phyloP scores from a whole-genome alignment of 2,329 filamentous ascomycete species.

The Microsporum ferrugineum region DNA sequence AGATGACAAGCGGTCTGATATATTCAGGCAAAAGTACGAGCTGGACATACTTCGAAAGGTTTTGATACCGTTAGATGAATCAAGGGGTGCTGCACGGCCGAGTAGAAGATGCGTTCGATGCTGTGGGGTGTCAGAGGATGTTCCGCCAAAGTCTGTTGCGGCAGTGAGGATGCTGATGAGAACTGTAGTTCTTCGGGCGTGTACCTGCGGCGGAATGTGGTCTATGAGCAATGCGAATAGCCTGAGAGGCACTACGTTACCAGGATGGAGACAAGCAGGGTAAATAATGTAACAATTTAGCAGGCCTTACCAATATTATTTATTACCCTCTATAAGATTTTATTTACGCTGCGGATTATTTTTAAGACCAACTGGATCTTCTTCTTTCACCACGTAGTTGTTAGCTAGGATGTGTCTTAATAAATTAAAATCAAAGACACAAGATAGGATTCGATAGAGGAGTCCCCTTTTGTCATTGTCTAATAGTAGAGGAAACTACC shows the following conservation, averaged over 20 bases:
- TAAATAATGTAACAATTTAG: neutral
- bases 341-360: neutral
- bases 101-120: slow-evolving; percentile 49
- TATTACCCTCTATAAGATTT: neutral
- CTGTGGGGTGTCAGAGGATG: slow-evolving; percentile 54
- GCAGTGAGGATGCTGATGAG: slow-evolving; percentile 30
- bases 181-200: slow-evolving; percentile 27
- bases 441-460: neutral
- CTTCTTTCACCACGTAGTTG: too few relatives aligned
- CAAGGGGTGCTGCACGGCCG: slow-evolving; percentile 13
- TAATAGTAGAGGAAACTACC: neutral
- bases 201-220: slow-evolving; percentile 34
- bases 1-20: slow-evolving; percentile 45
- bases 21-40: slow-evolving; percentile 51
- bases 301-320: neutral
- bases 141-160: slow-evolving; percentile 28
- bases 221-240: slow-evolving; percentile 21
- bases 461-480: neutral
- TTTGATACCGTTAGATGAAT: slow-evolving; percentile 5
- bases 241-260: neutral
- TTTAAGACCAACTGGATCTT: too few relatives aligned
- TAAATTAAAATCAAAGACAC: neutral
- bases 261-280: neutral
- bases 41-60: slow-evolving; percentile 47
- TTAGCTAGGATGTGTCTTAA: too few relatives aligned